Conservation (phyloP, 2,329 filamentous ascomycete genomes). For the Diaporthe sp. region DNA sequence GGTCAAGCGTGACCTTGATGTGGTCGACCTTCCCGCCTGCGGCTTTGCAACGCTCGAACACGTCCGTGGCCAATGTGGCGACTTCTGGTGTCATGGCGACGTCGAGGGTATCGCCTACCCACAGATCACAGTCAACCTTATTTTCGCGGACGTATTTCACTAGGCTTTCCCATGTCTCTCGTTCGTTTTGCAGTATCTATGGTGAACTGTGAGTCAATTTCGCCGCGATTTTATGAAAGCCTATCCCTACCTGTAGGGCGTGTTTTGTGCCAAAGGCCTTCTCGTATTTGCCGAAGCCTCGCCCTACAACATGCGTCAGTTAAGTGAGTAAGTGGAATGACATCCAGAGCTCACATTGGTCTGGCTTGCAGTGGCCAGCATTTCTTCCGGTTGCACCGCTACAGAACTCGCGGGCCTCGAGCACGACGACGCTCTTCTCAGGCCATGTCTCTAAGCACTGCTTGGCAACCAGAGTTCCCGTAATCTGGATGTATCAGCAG, state of each 20-base stretch:
- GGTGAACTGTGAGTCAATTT: too few relatives aligned
- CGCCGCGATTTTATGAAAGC: too few relatives aligned
- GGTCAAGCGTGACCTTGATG: constrained; percentile 1
- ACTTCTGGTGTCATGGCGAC: constrained; percentile 12
- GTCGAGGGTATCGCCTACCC: constrained; percentile 13
- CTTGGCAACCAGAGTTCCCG: constrained; percentile 39
- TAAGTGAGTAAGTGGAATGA: rapidly evolving
- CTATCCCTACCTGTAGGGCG: not conserved
- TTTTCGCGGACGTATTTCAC: not conserved
- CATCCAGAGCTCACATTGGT: not conserved
- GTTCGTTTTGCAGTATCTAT: constrained; percentile 13
- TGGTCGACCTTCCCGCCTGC: constrained; percentile 1
- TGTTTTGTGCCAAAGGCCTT: constrained; percentile 22
- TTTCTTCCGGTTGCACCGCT: constrained; percentile 40
- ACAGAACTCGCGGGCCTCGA: constrained; percentile 42
- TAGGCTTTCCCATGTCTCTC: not conserved
- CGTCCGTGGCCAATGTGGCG: not conserved
- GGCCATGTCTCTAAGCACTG: constrained; percentile 40
- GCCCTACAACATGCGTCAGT: not conserved
- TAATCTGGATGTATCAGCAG: constrained; percentile 33
- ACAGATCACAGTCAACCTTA: not conserved
- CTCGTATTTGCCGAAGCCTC: constrained; percentile 27
- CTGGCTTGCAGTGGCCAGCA: constrained; percentile 29
- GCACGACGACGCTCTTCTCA: constrained; percentile 40
- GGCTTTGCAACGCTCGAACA: not conserved